Evolutionary conservation across 1,284 basidiomycete species (phyloP), one percentile per base, ranked within the genome.

Genomic region (Coriolopsis trogii): DNA sequence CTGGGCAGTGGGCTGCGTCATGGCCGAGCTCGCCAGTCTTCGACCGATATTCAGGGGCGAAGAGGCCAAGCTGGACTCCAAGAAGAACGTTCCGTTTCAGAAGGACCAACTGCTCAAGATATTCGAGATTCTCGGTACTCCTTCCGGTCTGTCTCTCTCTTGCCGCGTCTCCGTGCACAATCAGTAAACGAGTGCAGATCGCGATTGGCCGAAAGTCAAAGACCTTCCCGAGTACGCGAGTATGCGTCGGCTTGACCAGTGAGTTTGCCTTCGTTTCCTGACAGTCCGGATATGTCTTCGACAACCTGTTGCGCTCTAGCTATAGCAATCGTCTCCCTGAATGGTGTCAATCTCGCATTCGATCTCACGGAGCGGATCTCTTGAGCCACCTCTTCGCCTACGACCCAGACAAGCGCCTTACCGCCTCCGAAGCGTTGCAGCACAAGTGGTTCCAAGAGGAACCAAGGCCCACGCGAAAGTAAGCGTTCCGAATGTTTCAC

Each of bases 31-130:
- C 18, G 82, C 97, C 0, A 95, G 92, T 51, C 73, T 98, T 15
- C 76, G 96, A 8, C 97, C 97, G 0, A 98, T 99, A 61, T 99
- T 99, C 79, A 99, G 99, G 69, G 97, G 97, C 12, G 97, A 99
- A 69, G 97, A 99, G 70, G 96, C 95, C 6, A 98, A 98, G 70
- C 74, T 98, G 52, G 95, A 98, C 66, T 84, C 83, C 16, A 91
- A 91, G 73, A 95, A 95, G 78, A 92, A 89, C 58, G 86, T 97
- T 0, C 95, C 95, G 0, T 98, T 97, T 67, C 95, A 97, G 69
- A 81, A 87, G 49, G 96, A 99, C 70, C 97, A 99, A 65, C 79
- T 99, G 58, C 75, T 91, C 28, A 95, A 93, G 72, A 98, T 99
- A 36, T 90, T 98, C 54, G 97, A 99, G 59, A 88, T 99, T 0